Percentiles rank a stretch among this genome's conserved stretches.
These are phyloP conservation scores for Parsonsia alboflavescens DNA, from an alignment of 257 asterid species.

Conservation along the genomic window DNA sequence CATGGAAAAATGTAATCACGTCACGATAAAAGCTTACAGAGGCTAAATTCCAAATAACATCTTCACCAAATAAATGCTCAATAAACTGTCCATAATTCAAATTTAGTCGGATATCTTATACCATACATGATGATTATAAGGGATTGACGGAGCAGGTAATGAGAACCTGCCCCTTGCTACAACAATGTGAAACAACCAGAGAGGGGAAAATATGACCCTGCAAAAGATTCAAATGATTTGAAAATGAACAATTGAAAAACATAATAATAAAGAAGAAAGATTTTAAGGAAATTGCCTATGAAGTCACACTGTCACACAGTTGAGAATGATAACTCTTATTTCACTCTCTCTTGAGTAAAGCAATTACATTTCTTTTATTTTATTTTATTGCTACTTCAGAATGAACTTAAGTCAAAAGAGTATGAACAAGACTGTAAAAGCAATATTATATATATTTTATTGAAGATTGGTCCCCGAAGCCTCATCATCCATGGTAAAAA, in stretches of 20 bases:
- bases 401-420: too few species aligned
- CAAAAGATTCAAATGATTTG: slow-evolving; percentile 11
- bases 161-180: slow-evolving; percentile 98
- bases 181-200: slow-evolving; percentile 92
- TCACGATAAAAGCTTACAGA: slow-evolving; percentile 18
- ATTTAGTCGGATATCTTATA: slow-evolving; percentile 12
- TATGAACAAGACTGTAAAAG: neutral
- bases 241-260: neutral
- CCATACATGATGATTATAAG: slow-evolving; percentile 88
- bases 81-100: neutral
- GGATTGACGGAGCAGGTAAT: slow-evolving; percentile 95
- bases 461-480: neutral
- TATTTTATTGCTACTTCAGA: neutral
- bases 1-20: slow-evolving; percentile 24
- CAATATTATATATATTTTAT: neutral
- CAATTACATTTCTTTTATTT: neutral
- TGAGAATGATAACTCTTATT: neutral
- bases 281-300: neutral
- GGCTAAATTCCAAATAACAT: neutral
- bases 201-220: slow-evolving; percentile 79
- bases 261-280: neutral
- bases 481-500: neutral
- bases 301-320: neutral
- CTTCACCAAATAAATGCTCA: neutral
- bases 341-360: neutral